These are phyloP conservation scores for Passalora sequoiae DNA, from an alignment of 2,329 filamentous ascomycete genomes.

Conservation along the genomic window DNA sequence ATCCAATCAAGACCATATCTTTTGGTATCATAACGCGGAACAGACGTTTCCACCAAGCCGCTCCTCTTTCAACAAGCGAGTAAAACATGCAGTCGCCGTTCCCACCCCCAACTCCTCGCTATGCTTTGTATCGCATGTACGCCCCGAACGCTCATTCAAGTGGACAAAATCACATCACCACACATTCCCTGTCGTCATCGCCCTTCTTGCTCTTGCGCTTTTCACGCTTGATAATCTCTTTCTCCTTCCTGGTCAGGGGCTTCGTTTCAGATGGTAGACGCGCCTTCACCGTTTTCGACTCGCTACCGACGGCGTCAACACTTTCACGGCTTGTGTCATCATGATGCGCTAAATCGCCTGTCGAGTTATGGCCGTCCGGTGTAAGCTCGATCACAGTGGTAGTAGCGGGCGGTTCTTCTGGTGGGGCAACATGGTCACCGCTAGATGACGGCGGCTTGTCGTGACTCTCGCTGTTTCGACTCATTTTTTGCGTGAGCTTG, in stretches of 20 bases:
- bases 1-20: too few relatives aligned
- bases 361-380: constrained; percentile 1
- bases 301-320: not conserved
- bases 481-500: constrained; percentile 37
- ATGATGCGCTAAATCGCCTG: not conserved
- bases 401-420: constrained; percentile 3
- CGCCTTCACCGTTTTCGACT: constrained; percentile 6
- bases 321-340: not conserved
- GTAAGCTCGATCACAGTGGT: constrained; percentile 3
- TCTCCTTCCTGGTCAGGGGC: constrained; percentile 28
- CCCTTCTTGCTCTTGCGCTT: constrained; percentile 27
- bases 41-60: too few relatives aligned
- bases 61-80: too few relatives aligned
- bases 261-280: constrained; percentile 5
- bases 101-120: not conserved
- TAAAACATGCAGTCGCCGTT: too few relatives aligned
- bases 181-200: constrained; percentile 40
- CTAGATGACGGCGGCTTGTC: not conserved
- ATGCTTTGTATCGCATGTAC: not conserved
- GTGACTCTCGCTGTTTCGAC: constrained; percentile 15
- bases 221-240: constrained; percentile 23
- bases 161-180: constrained; percentile 36
- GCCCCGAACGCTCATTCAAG: not conserved
- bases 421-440: not conserved
- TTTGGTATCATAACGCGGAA: not conserved